A percentile compares a stretch with the other conserved stretches of the same genome.
Evolutionary conservation across 495 filamentous ascomycete genomes (phyloP).

Genomic region (Penicillium bialowiezense): DNA sequence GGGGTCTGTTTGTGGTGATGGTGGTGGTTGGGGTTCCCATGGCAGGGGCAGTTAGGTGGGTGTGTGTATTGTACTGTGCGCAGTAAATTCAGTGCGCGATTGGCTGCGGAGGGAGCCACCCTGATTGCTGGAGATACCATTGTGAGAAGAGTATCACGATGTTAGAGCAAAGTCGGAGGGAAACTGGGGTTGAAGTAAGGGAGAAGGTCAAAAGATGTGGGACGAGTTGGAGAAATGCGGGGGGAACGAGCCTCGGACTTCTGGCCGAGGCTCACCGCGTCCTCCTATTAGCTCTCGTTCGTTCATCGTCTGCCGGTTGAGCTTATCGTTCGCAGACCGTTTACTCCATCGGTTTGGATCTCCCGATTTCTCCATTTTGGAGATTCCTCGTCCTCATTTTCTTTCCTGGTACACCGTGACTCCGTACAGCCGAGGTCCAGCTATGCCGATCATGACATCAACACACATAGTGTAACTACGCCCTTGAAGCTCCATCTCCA

Average conservation of each 20-base stretch:
- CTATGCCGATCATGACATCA: constrained; percentile 5
- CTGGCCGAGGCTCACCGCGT: constrained; percentile 12
- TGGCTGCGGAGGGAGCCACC: constrained; percentile 65
- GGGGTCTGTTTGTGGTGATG: constrained; percentile 53
- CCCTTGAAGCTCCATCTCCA: too few species aligned
- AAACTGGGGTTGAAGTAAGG: constrained; percentile 5
- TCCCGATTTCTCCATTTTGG: background rate
- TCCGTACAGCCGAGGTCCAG: background rate
- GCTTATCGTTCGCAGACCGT: background rate
- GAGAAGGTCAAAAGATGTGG: constrained; percentile 10
- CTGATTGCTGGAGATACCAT: constrained; percentile 57
- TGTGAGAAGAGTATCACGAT: background rate
- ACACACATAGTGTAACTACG: background rate
- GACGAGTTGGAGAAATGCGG: constrained; percentile 27
- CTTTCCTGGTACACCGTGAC: background rate
- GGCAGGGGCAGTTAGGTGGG: constrained; percentile 88
- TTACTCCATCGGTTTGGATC: background rate
- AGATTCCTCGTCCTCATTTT: too few species aligned
- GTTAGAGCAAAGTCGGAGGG: constrained; percentile 8
- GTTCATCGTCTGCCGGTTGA: background rate
- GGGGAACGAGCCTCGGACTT: constrained; percentile 18
- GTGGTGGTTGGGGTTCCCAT: constrained; percentile 76
- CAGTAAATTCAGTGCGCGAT: constrained; percentile 75
- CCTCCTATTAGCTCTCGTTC: background rate
- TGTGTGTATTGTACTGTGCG: constrained; percentile 87